Evolutionary conservation across 2,329 filamentous ascomycete species (phyloP).

Genomic region (Nemania sp.): DNA sequence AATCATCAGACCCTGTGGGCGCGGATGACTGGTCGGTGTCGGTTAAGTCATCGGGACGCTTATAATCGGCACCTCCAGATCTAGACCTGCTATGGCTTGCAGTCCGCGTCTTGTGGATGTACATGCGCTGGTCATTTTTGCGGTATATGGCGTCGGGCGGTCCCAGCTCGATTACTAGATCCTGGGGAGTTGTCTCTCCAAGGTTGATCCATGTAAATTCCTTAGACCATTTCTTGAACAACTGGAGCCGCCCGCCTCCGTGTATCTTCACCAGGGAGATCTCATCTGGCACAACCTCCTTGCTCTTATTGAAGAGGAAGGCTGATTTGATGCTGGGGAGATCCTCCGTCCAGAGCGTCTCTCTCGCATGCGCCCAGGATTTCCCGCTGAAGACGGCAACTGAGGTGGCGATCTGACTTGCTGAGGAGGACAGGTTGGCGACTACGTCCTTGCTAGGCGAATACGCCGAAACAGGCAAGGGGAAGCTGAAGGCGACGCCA

Average conservation of each 20-base stretch:
- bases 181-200: conserved; percentile 88
- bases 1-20: conserved; percentile 71
- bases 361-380: conserved; percentile 85
- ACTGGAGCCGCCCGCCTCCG: conserved; percentile 76
- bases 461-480: conserved; percentile 73
- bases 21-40: conserved; percentile 77
- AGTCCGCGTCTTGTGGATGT: conserved; percentile 72
- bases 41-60: conserved; percentile 59
- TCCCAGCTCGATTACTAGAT: conserved; percentile 85
- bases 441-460: conserved; percentile 80
- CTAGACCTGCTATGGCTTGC: conserved; percentile 55
- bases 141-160: conserved; percentile 93
- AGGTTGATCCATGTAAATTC: conserved; percentile 72
- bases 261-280: conserved; percentile 78
- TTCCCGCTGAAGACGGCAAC: conserved; percentile 91
- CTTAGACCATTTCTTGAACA: conserved; percentile 71
- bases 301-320: conserved; percentile 68
- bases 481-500: conserved; percentile 90
- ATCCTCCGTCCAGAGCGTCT: conserved; percentile 73
- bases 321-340: conserved; percentile 76
- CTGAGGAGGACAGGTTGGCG: conserved; percentile 77
- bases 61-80: conserved; percentile 49
- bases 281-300: conserved; percentile 85
- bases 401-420: conserved; percentile 74
- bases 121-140: conserved; percentile 86